Base-by-base conservation (phyloP, 2,329 filamentous ascomycete genomes). In the Penicillium sp. region DNA sequence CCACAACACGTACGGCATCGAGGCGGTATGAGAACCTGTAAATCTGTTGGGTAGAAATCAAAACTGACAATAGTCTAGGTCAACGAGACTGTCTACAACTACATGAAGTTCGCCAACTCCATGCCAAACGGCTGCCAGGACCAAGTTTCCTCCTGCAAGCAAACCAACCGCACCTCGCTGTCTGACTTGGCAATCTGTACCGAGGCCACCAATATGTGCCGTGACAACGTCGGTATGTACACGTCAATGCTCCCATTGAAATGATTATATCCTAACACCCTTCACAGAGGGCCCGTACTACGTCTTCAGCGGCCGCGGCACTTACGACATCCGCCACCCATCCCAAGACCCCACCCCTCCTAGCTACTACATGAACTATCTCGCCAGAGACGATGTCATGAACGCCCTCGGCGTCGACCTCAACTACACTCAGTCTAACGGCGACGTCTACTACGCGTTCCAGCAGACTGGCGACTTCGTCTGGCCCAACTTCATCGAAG, bases 141-240 rank as follows among this genome's bases (percentile, higher is more conserved):
- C 61, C 87, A 91, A 74, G 85, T 91, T 50, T 85, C 86, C 2
- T 87, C 85, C 69, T 90, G 92, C 68, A 81, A 80, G 27, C 77
- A 82, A 7, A 85, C 82, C 9, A 87, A 91, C 66, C 83, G 83
- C 33, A 70, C 72, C 16, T 87, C 87, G 6, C 69, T 86, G 22
- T 75, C 85, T 22, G 77, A 77, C 54, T 71, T 74, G 50, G 70
- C 78, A 7, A 64, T 82, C 18, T 90, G 87, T 72, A 75, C 78
- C 3, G 76, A 83, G 56, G 86, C 87, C 2, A 74, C 75, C 2
- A 74, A 80, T 37, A 81, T 84, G 71, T 88, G 85, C 70, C 77
- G 82, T 37, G 78, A 80, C 51, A 81, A 85, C 10, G 83, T 89
- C 6, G 79, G 72, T 74, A 66, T 44, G 73, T 70, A 41, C 19